phyloP scores from a whole-genome alignment of 306 rosid genomes.

The Cucumis cinereus region DNA sequence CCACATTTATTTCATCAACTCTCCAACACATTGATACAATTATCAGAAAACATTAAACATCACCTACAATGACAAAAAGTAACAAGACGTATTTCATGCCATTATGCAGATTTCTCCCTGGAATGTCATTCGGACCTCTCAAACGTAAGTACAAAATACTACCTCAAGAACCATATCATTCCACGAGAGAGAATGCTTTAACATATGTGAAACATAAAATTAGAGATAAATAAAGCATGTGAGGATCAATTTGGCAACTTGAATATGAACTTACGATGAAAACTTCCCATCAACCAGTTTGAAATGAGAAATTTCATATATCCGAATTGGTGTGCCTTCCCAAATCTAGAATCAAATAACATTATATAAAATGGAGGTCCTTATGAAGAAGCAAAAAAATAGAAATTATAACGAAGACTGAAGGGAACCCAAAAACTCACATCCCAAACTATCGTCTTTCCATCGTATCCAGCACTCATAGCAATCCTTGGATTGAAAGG shows the following conservation, averaged over 20 bases:
- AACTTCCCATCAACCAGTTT: conserved; percentile 96
- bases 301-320: conserved; percentile 64
- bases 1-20: not conserved
- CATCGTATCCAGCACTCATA: conserved; percentile 99
- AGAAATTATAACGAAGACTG: conserved; percentile 9
- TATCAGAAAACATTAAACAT: not conserved
- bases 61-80: not conserved
- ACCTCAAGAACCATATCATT: not conserved
- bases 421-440: conserved; percentile 47
- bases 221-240: not conserved
- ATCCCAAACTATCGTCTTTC: conserved; percentile 97
- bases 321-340: conserved; percentile 89
- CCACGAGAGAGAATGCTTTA: not conserved
- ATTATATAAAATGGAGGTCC: not conserved
- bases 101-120: not conserved
- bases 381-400: conserved; percentile 4
- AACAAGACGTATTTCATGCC: not conserved
- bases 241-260: not conserved
- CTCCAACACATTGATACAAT: not conserved
- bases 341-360: conserved; percentile 52
- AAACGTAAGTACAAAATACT: not conserved
- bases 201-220: not conserved
- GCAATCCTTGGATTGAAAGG: conserved; percentile 98
- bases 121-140: not conserved
- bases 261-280: conserved; percentile 72